Evolutionary conservation across 345 rosid genomes (phyloP).

Genomic region (Sonneratia alba): DNA sequence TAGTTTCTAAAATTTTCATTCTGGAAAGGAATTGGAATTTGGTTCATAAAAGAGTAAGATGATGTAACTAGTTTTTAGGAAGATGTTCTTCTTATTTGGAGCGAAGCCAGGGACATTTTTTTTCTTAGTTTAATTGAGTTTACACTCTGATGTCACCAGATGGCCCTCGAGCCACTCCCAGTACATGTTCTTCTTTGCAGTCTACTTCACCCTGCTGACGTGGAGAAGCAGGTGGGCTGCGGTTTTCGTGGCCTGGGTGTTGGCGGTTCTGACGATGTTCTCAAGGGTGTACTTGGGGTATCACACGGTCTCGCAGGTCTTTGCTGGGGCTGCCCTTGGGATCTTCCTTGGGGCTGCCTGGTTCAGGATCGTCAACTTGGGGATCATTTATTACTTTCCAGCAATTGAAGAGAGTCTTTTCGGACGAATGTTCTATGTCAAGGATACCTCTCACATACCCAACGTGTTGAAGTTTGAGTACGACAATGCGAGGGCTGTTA

Average conservation of each 20-base stretch:
- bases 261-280: slow-evolving; percentile 68
- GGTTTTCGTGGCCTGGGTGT: slow-evolving; percentile 43
- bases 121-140: background rate
- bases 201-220: slow-evolving; percentile 46
- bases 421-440: slow-evolving; percentile 66
- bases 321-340: slow-evolving; percentile 71
- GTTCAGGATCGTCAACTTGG: slow-evolving; percentile 75
- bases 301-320: slow-evolving; percentile 78
- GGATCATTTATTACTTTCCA: slow-evolving; percentile 42
- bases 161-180: slow-evolving; percentile 97
- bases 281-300: slow-evolving; percentile 95
- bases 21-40: background rate
- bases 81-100: too few species aligned
- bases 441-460: slow-evolving; percentile 89
- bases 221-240: slow-evolving; percentile 35
- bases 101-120: too few species aligned
- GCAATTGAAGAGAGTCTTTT: slow-evolving; percentile 65
- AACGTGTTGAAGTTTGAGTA: slow-evolving; percentile 88
- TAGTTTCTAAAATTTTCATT: background rate
- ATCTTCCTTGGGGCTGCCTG: slow-evolving; percentile 49
- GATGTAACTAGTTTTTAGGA: too few species aligned
- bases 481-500: slow-evolving; percentile 79
- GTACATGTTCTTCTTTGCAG: slow-evolving; percentile 84
- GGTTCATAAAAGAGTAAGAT: background rate
- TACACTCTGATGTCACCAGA: background rate